Evolutionary conservation across 805 yeast species (phyloP), one percentile per base, ranked within the genome.

Genomic region (Pichia pseudocactophila): DNA sequence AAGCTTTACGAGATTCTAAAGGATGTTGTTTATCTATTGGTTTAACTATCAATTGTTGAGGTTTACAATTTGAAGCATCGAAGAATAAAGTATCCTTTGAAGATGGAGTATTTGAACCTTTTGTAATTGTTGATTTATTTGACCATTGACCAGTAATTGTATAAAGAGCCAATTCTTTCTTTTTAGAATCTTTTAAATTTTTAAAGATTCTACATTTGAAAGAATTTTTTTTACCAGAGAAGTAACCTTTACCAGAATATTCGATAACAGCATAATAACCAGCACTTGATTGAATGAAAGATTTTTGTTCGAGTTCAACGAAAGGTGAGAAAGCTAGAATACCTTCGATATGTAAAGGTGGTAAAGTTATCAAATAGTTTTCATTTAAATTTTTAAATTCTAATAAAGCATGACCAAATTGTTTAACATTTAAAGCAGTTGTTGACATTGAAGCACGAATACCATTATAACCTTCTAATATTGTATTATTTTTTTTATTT

Each of bases 71-170:
- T 33, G 59, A 57, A 3, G 87, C 83, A 59, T 82, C 85, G 57
- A 79, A 80, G 56, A 84, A 84, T 28, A 77, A 52, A 32, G 66
- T 71, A 41, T 66, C 72, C 17, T 68, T 63, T 37, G 71, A 69
- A 31, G 70, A 57, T 3, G 61, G 55, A 9, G 76, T 61, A 20
- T 65, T 57, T 7, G 68, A 54, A 45, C 87, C 89, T 58, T 74
- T 72, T 48, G 65, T 67, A 50, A 85, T 78, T 53, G 68, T 71
- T 15, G 90, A 82, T 50, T 68, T 66, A 27, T 82, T 90, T 13
- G 92, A 80, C 98, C 97, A 92, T 68, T 88, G 97, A 37, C 98
- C 98, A 37, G 69, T 55, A 46, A 92, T 80, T 13, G 95, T 83
- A 64, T 75, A 84, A 43, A 87, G 64, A 1, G 94, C 85, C 46